Evolutionary conservation across 768 basidiomycete species (phyloP).

Genomic region (Lyophyllum semitale): DNA sequence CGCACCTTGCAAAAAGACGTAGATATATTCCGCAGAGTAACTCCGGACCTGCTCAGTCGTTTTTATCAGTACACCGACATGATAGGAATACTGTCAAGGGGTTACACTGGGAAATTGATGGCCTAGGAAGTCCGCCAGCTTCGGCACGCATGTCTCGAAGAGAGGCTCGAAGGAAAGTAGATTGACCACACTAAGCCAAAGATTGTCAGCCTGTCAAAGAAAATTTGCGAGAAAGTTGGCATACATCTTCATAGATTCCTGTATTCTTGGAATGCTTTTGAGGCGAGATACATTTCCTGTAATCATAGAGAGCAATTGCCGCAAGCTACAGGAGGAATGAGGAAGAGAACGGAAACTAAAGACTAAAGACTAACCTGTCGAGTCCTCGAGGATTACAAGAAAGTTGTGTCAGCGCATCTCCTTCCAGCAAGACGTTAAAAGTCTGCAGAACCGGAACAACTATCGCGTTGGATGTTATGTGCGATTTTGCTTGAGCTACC

Average conservation of each 20-base stretch:
- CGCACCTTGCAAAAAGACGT: conserved; percentile 70
- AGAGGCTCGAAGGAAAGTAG: conserved; percentile 55
- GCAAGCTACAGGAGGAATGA: conserved; percentile 42
- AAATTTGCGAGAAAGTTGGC: conserved; percentile 15
- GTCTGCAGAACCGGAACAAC: conserved; percentile 85
- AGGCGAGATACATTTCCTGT: conserved; percentile 65
- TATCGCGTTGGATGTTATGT: conserved; percentile 63
- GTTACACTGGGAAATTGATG: conserved; percentile 83
- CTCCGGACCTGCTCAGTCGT: conserved; percentile 63
- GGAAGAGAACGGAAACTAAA: not conserved
- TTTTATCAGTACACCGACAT: not conserved
- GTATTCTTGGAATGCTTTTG: conserved; percentile 83
- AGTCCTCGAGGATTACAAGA: conserved; percentile 46
- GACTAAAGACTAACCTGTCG: conserved; percentile 47
- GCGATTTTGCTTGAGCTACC: conserved; percentile 49
- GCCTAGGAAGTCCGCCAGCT: conserved; percentile 62
- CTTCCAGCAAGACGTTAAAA: conserved; percentile 72
- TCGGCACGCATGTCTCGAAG: conserved; percentile 43
- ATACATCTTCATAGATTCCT: conserved; percentile 84
- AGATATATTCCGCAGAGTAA: conserved; percentile 82
- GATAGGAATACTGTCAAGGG: conserved; percentile 9
- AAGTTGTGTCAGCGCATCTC: conserved; percentile 56
- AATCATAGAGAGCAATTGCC: conserved; percentile 53
- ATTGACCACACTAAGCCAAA: conserved; percentile 57
- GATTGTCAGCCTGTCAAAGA: not conserved